A percentile compares a stretch with the other conserved stretches of the same genome.
These are phyloP conservation scores for Aspergillus saccharolyticus DNA, from an alignment of 495 filamentous ascomycete species.

Conservation along the genomic window DNA sequence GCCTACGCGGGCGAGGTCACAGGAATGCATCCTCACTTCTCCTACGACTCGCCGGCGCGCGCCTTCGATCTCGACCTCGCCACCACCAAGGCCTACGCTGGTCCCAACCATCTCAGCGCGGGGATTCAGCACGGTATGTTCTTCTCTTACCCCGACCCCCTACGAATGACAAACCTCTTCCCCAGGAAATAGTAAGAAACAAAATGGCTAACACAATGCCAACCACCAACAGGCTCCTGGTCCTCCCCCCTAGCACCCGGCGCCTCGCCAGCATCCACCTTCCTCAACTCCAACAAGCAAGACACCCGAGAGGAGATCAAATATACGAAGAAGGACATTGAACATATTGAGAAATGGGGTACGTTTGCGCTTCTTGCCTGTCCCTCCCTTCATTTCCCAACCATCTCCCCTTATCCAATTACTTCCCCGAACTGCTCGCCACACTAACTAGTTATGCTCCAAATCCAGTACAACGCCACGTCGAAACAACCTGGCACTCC, in stretches of 20 bases:
- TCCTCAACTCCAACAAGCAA: constrained; percentile 48
- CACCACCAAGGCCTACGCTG: constrained; percentile 69
- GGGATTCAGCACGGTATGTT: constrained; percentile 57
- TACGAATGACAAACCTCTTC: neutral
- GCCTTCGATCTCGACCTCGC: constrained; percentile 68
- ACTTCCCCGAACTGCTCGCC: neutral
- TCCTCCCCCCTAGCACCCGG: constrained; percentile 40
- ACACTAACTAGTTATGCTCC: neutral
- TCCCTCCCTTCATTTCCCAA: neutral
- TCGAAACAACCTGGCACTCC: constrained; percentile 76
- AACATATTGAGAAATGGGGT: constrained; percentile 72
- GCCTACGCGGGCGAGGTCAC: constrained; percentile 75
- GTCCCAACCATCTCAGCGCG: constrained; percentile 66
- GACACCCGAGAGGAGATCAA: constrained; percentile 56
- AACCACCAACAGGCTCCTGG: constrained; percentile 32
- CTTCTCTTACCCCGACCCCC: too few relatives aligned
- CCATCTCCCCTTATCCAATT: neutral
- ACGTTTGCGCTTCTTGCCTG: constrained; percentile 23
- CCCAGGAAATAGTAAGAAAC: neutral
- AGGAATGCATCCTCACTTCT: constrained; percentile 57
- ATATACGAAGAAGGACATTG: constrained; percentile 63
- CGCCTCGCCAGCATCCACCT: constrained; percentile 40
- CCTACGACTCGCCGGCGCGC: constrained; percentile 60
- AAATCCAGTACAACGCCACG: constrained; percentile 48
- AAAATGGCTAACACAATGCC: neutral